Evolutionary conservation across 495 filamentous ascomycete species (phyloP).

Genomic region (Aspergillus ellipticus): DNA sequence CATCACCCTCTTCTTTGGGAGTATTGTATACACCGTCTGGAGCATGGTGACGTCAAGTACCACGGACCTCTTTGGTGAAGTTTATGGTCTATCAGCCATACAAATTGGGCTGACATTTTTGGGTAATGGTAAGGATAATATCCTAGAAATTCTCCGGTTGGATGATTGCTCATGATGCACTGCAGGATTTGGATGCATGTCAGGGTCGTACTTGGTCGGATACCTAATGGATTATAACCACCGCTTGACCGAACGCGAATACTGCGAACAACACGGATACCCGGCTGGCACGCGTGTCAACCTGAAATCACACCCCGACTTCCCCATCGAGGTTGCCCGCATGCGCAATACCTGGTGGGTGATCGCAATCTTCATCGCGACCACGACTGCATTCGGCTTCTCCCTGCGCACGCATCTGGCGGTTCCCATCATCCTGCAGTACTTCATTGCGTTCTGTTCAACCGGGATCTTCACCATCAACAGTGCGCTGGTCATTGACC

Average conservation of each 20-base stretch:
- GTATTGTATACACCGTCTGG: conserved; percentile 49
- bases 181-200: conserved; percentile 34
- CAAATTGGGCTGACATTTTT: conserved; percentile 42
- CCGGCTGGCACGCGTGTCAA: conserved; percentile 37
- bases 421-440: conserved; percentile 54
- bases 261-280: conserved; percentile 36
- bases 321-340: conserved; percentile 49
- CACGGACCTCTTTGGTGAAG: conserved; percentile 39
- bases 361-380: conserved; percentile 30
- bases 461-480: conserved; percentile 53
- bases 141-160: background rate
- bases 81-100: conserved; percentile 31
- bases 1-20: conserved; percentile 42
- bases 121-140: conserved; percentile 27
- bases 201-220: conserved; percentile 33
- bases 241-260: conserved; percentile 32
- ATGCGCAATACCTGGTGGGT: conserved; percentile 46
- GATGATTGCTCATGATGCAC: background rate
- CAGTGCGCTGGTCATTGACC: conserved; percentile 60
- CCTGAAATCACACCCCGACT: conserved; percentile 41
- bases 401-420: conserved; percentile 39
- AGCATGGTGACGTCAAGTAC: conserved; percentile 50
- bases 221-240: conserved; percentile 43
- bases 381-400: conserved; percentile 27
- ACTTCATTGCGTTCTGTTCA: conserved; percentile 44